These are phyloP conservation scores for Populus deltoides DNA, from an alignment of 345 rosid species.

Conservation along the genomic window DNA sequence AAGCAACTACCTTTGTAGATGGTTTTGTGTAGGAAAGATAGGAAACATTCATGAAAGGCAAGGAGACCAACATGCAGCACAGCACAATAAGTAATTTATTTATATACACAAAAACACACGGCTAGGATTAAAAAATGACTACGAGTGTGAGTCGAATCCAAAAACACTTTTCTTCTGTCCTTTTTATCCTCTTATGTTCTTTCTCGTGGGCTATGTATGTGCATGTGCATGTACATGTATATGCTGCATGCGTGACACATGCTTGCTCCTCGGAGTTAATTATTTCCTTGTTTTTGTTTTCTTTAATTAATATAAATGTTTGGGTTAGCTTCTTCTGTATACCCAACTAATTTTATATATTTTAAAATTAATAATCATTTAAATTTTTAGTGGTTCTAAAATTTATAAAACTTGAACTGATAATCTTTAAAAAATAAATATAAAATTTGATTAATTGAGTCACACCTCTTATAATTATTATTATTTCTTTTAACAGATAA, in stretches of 20 bases:
- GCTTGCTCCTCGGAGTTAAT: too few species aligned
- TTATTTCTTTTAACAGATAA: neutral
- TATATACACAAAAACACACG: neutral
- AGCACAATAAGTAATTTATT: neutral
- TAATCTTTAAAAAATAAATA: too few species aligned
- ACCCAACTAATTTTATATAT: rapidly evolving
- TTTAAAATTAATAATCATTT: too few species aligned
- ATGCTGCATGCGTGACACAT: neutral
- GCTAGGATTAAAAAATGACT: neutral
- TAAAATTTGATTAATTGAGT: too few species aligned
- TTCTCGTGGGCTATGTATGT: neutral
- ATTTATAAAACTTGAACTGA: too few species aligned
- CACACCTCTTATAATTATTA: too few species aligned
- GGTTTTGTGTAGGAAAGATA: neutral
- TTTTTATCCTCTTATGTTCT: neutral
- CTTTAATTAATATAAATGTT: too few species aligned
- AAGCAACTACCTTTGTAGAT: neutral
- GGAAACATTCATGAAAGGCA: constrained; percentile 8
- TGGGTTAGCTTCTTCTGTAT: rapidly evolving
- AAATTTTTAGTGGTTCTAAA: rapidly evolving
- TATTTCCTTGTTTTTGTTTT: too few species aligned
- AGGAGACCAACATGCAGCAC: constrained; percentile 34
- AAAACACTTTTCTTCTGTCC: neutral
- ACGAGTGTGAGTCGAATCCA: neutral
- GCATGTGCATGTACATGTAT: neutral